A percentile compares a stretch with the other conserved stretches of the same genome.
Conservation (phyloP, 2,329 filamentous ascomycete genomes). For the Fusarium sp. region DNA sequence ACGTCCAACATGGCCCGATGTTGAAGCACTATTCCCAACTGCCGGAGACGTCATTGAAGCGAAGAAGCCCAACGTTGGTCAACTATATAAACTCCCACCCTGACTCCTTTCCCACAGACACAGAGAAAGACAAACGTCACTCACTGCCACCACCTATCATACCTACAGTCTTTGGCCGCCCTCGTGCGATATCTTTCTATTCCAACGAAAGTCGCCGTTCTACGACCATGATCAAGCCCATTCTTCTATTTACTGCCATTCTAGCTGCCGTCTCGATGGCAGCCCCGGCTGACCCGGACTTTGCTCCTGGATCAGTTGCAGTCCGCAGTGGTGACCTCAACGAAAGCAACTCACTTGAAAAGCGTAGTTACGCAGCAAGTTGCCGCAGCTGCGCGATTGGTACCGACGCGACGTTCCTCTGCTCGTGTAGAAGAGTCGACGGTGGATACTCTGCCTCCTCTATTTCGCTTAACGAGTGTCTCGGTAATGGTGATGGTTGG, state of each 20-base stretch:
- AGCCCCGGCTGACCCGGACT: background rate
- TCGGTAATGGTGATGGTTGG: background rate
- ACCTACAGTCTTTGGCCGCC: background rate
- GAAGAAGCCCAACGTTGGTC: background rate
- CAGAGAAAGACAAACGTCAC: background rate
- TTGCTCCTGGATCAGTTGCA: background rate
- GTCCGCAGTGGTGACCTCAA: background rate
- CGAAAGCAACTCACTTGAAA: background rate
- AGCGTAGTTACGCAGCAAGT: background rate
- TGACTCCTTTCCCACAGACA: background rate
- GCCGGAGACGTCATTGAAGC: background rate
- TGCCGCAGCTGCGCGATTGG: background rate
- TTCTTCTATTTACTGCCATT: background rate
- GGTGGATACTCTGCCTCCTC: background rate
- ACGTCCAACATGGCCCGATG: background rate
- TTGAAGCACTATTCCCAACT: background rate
- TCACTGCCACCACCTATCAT: background rate
- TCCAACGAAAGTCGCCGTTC: background rate
- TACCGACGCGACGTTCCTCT: background rate
- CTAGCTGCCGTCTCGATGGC: background rate
- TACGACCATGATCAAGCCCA: background rate
- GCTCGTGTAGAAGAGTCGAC: background rate
- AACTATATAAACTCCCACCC: background rate
- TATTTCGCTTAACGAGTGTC: background rate
- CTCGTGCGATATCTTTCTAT: background rate